These are phyloP conservation scores for Solanum chacoense DNA, from an alignment of 305 asterid genomes.

Conservation along the genomic window DNA sequence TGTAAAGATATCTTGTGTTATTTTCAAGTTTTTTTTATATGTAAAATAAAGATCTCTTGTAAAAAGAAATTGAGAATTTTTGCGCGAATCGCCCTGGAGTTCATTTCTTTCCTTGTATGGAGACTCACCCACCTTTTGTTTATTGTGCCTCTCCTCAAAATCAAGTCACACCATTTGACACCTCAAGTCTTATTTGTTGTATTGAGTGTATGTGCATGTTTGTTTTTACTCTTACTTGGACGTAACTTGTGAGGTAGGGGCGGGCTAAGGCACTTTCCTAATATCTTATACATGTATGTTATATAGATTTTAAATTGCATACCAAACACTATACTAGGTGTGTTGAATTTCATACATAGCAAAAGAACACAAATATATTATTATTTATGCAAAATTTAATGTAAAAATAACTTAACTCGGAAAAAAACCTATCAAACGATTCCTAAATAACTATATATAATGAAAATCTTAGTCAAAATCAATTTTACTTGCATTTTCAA, in stretches of 20 bases:
- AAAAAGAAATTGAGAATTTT: background rate
- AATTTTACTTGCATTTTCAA: background rate
- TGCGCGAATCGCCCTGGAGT: background rate
- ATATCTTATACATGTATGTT: background rate
- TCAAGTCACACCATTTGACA: background rate
- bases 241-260: background rate
- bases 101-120: background rate
- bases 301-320: too few relatives aligned
- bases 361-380: too few relatives aligned
- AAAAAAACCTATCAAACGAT: background rate
- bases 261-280: background rate
- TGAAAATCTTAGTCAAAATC: background rate
- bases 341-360: background rate
- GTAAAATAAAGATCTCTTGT: background rate
- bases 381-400: background rate
- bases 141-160: background rate
- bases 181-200: background rate
- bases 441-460: background rate
- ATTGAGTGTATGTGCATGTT: background rate
- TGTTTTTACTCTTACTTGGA: background rate
- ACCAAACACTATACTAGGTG: background rate
- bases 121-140: background rate
- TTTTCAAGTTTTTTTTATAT: background rate
- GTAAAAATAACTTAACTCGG: background rate
- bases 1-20: background rate